Evolutionary conservation across 116 monocot species (phyloP).

Genomic region (Cymodocea nodosa): DNA sequence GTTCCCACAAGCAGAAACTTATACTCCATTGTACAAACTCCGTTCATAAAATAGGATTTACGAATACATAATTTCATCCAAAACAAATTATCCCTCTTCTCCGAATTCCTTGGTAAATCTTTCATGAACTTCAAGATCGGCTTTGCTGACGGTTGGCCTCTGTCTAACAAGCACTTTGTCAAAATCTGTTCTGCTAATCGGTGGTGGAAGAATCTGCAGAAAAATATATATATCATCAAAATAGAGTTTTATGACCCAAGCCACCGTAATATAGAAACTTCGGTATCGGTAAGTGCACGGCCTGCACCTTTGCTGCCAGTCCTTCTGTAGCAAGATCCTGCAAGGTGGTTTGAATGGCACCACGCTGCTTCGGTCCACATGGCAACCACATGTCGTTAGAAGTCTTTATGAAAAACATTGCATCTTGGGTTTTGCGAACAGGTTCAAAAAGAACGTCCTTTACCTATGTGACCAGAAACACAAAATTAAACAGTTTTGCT

Average conservation of each 20-base stretch:
- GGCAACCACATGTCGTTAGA: constrained; percentile 73
- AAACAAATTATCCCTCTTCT: constrained; percentile 60
- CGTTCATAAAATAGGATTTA: neutral
- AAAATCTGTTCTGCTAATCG: constrained; percentile 76
- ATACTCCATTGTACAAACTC: neutral
- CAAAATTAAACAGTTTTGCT: neutral
- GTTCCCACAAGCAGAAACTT: neutral
- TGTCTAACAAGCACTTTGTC: constrained; percentile 90
- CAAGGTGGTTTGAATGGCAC: constrained; percentile 84
- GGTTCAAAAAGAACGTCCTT: constrained; percentile 98
- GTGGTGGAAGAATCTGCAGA: constrained; percentile 80
- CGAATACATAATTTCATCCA: neutral
- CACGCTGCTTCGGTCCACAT: constrained; percentile 78
- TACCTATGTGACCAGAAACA: constrained; percentile 38
- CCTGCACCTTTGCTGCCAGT: constrained; percentile 57
- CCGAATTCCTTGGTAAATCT: constrained; percentile 98
- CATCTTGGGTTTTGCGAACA: constrained; percentile 97
- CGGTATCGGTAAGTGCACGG: neutral
- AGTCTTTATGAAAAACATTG: constrained; percentile 77
- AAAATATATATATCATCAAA: neutral
- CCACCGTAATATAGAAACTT: neutral
- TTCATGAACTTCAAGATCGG: constrained; percentile 86
- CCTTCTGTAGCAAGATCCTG: constrained; percentile 80
- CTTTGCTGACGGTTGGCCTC: constrained; percentile 90
- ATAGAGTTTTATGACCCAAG: neutral